These are phyloP conservation scores for Biancaea sappan DNA, from an alignment of 306 rosid genomes.

Conservation along the genomic window DNA sequence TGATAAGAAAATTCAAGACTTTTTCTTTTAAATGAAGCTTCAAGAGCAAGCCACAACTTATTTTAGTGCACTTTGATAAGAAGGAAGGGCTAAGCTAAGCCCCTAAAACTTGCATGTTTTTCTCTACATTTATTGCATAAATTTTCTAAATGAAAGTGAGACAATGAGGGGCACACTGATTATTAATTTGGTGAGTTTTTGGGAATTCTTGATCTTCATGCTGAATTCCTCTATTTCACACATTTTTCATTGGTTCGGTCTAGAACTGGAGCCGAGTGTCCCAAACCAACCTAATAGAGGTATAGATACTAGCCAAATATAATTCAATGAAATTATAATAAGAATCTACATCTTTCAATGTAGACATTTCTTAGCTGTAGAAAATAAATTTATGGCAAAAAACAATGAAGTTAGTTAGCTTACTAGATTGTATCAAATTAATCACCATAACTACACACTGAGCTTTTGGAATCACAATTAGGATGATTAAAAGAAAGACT, in stretches of 20 bases:
- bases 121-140: neutral
- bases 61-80: too few species aligned
- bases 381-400: neutral
- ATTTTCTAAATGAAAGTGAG: neutral
- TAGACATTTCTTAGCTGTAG: neutral
- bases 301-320: neutral
- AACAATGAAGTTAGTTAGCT: neutral
- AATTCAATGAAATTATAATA: neutral
- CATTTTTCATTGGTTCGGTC: neutral
- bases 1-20: neutral
- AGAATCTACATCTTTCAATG: neutral
- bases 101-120: neutral
- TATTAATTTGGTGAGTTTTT: neutral
- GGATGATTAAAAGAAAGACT: conserved; percentile 51
- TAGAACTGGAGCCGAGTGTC: neutral
- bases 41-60: neutral
- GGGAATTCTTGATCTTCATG: too few species aligned
- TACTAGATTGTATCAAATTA: neutral
- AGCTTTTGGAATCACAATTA: neutral
- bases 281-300: neutral
- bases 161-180: neutral
- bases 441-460: neutral
- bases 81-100: too few species aligned
- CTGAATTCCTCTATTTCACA: neutral
- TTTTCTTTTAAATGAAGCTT: neutral